Conservation (phyloP, 202 grass and related monocot genomes). For the Miscanthus sacchariflorus region DNA sequence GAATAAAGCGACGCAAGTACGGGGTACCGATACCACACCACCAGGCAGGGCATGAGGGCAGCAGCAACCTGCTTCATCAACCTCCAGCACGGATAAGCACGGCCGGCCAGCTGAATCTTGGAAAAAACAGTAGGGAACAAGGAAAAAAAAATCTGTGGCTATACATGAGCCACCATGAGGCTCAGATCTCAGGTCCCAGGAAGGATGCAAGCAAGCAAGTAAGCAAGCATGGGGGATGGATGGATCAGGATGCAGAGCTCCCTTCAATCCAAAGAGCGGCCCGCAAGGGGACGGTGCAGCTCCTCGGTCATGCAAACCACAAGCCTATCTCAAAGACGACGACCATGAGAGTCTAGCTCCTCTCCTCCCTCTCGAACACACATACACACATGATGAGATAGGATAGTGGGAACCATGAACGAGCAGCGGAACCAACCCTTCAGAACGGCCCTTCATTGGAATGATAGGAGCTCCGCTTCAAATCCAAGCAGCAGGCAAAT, state of each 20-base stretch:
- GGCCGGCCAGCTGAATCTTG: background rate
- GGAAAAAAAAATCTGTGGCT: no score
- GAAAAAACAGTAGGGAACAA: background rate
- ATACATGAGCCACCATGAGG: background rate
- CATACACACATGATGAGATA: constrained; percentile 52
- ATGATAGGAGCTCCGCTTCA: constrained; percentile 74
- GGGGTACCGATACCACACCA: background rate
- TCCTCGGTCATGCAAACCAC: constrained; percentile 92
- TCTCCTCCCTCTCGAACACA: background rate
- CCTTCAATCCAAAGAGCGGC: constrained; percentile 98
- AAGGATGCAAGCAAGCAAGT: background rate
- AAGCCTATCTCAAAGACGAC: constrained; percentile 64
- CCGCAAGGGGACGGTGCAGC: constrained; percentile 61
- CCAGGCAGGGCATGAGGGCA: background rate
- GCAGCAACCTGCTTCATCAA: background rate
- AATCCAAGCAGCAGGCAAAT: background rate
- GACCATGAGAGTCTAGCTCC: background rate
- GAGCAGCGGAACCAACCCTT: constrained; percentile 65
- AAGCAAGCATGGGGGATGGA: background rate
- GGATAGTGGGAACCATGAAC: constrained; percentile 92
- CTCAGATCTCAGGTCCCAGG: background rate
- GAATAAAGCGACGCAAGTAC: background rate
- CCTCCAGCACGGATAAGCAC: background rate
- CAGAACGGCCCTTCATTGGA: constrained; percentile 73
- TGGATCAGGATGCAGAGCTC: constrained; percentile 77